Evolutionary conservation across 306 rosid genomes (phyloP), one percentile per base, ranked within the genome.

Genomic region (Quercus bicolor): DNA sequence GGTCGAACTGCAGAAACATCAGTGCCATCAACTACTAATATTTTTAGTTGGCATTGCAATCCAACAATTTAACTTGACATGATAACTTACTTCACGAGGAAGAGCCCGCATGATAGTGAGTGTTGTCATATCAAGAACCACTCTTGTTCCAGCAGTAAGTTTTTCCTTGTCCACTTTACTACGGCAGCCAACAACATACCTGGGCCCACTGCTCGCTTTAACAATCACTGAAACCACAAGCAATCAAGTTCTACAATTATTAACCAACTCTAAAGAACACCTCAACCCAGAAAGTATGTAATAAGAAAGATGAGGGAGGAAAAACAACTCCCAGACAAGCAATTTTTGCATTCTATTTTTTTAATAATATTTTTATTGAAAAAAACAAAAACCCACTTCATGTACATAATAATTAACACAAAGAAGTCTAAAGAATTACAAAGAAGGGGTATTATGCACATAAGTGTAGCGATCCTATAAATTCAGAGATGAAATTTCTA

Each of bases 181-280:
- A 77, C 98, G 96, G 74, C 98, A 93, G 31, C 98, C 99, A 80
- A 90, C 97, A 80, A 95, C 98, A 62, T 93, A 93, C 84, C 99
- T 88, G 5, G 97, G 98, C 61, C 98, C 98, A 20, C 98, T 89
- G 88, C 96, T 93, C 76, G 97, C 93, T 87, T 93, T 95, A 82
- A 95, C 99, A 75, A 95, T 93, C 91, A 93, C 99, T 93, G 88
- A 75, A 65, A 74, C 56, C 75, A 79, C 60, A 84, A 74, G 15
- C 61, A 81, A 76, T 72, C 20, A 89, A 66, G 74, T 54, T 78
- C 56, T 54, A 70, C 61, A 75, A 72, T 64, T 79, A 74, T 70
- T 29, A 74, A 37, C 26, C 48, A 43, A 75, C 34, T 77, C 24
- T 34, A 77, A n/a, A 68, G 6, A 24, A 48, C 7, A 20, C 24